Evolutionary conservation across 2,329 filamentous ascomycete genomes (phyloP).

Genomic region (Amphichorda felina): DNA sequence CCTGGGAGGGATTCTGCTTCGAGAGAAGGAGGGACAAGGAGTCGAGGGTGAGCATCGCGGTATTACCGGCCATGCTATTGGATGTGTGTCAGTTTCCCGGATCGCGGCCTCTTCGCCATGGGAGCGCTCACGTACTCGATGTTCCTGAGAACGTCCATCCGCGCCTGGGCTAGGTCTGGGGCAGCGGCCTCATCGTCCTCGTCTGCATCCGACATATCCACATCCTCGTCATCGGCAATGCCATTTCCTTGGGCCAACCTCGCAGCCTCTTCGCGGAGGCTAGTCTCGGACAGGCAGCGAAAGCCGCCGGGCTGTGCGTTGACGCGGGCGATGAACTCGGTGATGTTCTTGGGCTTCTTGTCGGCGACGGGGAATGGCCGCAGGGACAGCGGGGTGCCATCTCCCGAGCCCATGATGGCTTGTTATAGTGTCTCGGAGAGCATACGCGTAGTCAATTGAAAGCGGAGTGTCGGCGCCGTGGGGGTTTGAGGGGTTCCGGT

Average conservation of each 20-base stretch:
- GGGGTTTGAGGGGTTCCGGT: too few species aligned
- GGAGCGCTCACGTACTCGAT: constrained; percentile 34
- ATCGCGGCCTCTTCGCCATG: background rate
- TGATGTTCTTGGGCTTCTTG: constrained; percentile 49
- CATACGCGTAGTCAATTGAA: too few species aligned
- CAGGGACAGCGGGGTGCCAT: constrained; percentile 22
- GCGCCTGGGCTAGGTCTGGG: constrained; percentile 33
- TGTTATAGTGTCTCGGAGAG: too few species aligned
- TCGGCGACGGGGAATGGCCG: constrained; percentile 36
- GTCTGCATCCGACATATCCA: constrained; percentile 33
- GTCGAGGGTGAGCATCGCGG: constrained; percentile 61
- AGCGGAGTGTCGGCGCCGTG: too few species aligned
- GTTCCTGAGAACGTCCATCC: constrained; percentile 44
- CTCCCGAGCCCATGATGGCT: constrained; percentile 15
- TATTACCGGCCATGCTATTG: constrained; percentile 31
- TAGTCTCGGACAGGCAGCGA: constrained; percentile 63
- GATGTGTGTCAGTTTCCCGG: background rate
- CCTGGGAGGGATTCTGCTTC: constrained; percentile 65
- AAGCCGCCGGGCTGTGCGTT: constrained; percentile 71
- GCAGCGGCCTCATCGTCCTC: constrained; percentile 29
- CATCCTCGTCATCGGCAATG: constrained; percentile 30
- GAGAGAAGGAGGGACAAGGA: constrained; percentile 74
- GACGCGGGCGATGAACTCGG: constrained; percentile 67
- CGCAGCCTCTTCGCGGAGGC: constrained; percentile 57
- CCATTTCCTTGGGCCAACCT: constrained; percentile 28